Percentiles rank a stretch among this genome's conserved stretches.
These are phyloP conservation scores for Hansfordia pulvinata DNA, from an alignment of 2,329 filamentous ascomycete genomes.

Conservation along the genomic window DNA sequence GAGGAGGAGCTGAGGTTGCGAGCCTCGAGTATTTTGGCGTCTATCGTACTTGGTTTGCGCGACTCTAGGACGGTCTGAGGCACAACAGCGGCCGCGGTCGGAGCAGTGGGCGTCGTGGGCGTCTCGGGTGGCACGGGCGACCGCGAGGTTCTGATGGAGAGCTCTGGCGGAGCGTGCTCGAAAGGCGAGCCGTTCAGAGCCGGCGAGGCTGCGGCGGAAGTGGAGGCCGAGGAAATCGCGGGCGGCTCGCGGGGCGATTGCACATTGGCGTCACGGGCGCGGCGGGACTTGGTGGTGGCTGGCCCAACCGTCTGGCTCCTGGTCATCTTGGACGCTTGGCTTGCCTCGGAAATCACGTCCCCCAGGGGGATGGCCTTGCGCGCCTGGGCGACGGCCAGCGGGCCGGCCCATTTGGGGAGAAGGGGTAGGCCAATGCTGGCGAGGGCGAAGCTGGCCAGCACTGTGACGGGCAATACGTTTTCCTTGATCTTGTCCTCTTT, in stretches of 20 bases:
- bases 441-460: constrained; percentile 68
- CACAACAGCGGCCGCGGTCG: too few species aligned
- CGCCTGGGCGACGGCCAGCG: constrained; percentile 69
- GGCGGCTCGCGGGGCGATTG: not conserved
- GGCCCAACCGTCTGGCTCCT: constrained; percentile 56
- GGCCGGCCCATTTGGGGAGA: constrained; percentile 66
- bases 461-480: constrained; percentile 67
- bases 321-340: constrained; percentile 32
- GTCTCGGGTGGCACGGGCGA: not conserved
- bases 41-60: constrained; percentile 32
- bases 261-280: constrained; percentile 30
- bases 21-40: constrained; percentile 41
- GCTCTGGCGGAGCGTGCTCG: too few species aligned
- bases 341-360: constrained; percentile 47
- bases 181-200: not conserved
- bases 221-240: not conserved
- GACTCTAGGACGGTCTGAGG: too few species aligned
- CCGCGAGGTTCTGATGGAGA: too few species aligned
- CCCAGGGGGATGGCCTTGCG: constrained; percentile 55
- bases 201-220: not conserved
- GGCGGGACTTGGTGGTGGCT: constrained; percentile 34
- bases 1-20: constrained; percentile 57
- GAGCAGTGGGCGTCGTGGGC: too few species aligned
- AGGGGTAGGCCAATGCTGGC: constrained; percentile 64
- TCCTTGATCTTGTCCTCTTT: constrained; percentile 67